Base-by-base conservation (phyloP, 768 basidiomycete species). In the Calvatia gigantea region DNA sequence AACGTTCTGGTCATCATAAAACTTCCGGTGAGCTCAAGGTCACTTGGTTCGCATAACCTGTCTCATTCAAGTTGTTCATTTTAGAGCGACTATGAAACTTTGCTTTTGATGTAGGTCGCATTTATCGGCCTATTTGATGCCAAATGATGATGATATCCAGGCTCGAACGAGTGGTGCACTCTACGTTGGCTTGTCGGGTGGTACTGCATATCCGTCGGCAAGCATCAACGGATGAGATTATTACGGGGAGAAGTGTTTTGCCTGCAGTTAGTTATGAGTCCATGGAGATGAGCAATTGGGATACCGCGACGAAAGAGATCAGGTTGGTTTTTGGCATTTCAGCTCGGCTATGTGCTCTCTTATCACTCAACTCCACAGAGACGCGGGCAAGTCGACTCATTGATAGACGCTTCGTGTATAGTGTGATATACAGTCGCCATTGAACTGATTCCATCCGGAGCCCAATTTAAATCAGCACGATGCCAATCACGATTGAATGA, bases 161-260 rank as follows among this genome's bases (percentile, higher is more conserved):
- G 41, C 19, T 53, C 29, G 43, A 43, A 14, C 28, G 52, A 8
- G 52, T 53, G 11, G 37, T 53, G 7, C 52, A 53, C 23, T 29
- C 52, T 2, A 32, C 45, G 2, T 32, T 53, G n/a, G 52, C 52
- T 15, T 53, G 52, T 21, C 8, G 43, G 19, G 51, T 53, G 17
- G 31, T 53, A 6, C 52, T 53, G 23, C 52, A 53, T 45, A 53
- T 53, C 32, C 42, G 42, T 44, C 28, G 23, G 27, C 38, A 51
- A 39, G 14, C 19, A 23, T 35, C n/a, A 15, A 15, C 11, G 33
- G 33, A 35, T 12, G 4, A 11, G n/a, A 15, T 35, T 35, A 3
- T n/a, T n/a, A n/a, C n/a, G n/a, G n/a, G n/a, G n/a, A n/a, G n/a
- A n/a, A n/a, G n/a, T n/a, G n/a, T n/a, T n/a, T n/a, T n/a, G n/a